phyloP scores from a whole-genome alignment of 2,329 filamentous ascomycete species.

The Trichoderma brevicompactum region DNA sequence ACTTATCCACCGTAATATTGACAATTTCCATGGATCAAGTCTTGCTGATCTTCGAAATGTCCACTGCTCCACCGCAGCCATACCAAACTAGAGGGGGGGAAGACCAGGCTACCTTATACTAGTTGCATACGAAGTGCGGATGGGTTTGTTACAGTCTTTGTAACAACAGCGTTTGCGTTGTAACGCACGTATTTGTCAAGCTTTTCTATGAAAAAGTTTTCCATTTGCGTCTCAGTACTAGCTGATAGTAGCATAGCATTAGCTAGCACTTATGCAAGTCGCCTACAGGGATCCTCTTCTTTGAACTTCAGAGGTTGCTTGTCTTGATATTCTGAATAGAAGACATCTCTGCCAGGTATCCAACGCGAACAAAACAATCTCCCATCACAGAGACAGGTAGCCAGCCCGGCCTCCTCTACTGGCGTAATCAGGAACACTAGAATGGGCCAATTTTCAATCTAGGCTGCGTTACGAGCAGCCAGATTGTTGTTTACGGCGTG shows the following conservation, averaged over 20 bases:
- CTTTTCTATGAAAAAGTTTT: background rate
- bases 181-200: background rate
- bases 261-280: slow-evolving; percentile 20
- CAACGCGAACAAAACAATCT: too few relatives aligned
- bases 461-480: too few relatives aligned
- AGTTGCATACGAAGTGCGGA: too few relatives aligned
- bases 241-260: background rate
- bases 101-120: too few relatives aligned
- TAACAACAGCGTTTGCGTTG: background rate
- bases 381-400: background rate
- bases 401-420: too few relatives aligned
- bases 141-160: too few relatives aligned
- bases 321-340: too few relatives aligned
- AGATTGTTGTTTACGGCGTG: too few relatives aligned
- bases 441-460: too few relatives aligned
- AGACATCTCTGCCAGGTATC: too few relatives aligned
- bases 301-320: background rate
- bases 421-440: too few relatives aligned
- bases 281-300: background rate
- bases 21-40: background rate
- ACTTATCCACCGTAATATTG: slow-evolving; percentile 11
- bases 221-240: too few relatives aligned
- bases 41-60: background rate
- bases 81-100: background rate
- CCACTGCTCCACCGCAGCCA: slow-evolving; percentile 6